phyloP scores from a whole-genome alignment of 345 rosid species.

The Syzygium grande region DNA sequence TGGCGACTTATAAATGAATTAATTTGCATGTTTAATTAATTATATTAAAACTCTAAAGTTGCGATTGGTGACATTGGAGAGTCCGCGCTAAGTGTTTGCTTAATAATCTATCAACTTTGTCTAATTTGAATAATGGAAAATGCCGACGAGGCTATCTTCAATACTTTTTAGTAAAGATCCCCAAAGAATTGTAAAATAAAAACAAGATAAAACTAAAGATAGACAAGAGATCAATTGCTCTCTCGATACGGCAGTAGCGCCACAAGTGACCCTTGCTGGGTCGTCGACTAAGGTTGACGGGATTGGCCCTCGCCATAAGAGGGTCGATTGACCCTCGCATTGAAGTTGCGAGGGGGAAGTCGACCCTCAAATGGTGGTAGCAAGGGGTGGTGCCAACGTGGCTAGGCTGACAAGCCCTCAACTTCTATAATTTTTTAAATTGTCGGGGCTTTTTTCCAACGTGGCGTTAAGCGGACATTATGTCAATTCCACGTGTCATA shows the following conservation, averaged over 20 bases:
- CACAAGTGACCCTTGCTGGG: neutral
- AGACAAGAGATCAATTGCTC: neutral
- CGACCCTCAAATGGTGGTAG: neutral
- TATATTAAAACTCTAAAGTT: no score
- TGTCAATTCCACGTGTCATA: no score
- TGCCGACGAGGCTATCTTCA: no score
- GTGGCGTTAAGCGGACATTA: no score
- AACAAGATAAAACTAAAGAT: no score
- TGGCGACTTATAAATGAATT: neutral
- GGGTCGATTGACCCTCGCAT: neutral
- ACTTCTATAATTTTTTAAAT: rapidly evolving
- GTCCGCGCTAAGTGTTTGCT: neutral
- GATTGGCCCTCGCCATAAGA: neutral
- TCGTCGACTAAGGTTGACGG: neutral
- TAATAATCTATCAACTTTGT: no score
- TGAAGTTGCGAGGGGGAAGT: neutral
- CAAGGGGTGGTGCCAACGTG: neutral
- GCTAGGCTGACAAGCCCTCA: neutral
- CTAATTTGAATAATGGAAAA: no score
- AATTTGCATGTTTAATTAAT: neutral
- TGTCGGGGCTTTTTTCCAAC: neutral
- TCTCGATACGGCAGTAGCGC: neutral
- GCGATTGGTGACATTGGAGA: neutral
- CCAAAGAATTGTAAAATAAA: no score
- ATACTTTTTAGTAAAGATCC: no score